These are phyloP conservation scores for Aquilaria agallochum DNA, from an alignment of 441 rosid species.

Conservation along the genomic window DNA sequence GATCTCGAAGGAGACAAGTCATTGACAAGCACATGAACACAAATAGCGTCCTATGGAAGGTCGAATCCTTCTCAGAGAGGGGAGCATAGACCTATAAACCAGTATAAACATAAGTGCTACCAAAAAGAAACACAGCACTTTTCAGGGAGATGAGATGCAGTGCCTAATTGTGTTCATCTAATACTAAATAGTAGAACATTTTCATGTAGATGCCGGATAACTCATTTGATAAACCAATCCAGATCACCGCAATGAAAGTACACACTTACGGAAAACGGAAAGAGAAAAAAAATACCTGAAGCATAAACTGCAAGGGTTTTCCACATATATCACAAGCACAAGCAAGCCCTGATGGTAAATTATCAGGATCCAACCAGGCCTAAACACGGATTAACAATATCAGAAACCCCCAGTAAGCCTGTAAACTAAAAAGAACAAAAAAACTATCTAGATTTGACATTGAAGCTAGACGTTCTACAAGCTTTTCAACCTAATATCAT, in stretches of 20 bases:
- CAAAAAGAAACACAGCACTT: too few relatives aligned
- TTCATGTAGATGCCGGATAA: too few relatives aligned
- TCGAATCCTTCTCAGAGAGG: constrained; percentile 47
- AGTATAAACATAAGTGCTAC: too few relatives aligned
- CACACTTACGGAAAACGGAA: not conserved
- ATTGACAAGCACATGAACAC: constrained; percentile 79
- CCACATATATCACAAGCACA: constrained; percentile 69
- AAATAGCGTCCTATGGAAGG: constrained; percentile 77
- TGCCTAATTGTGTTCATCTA: too few relatives aligned
- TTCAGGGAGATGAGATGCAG: too few relatives aligned
- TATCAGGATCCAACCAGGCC: constrained; percentile 92
- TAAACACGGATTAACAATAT: constrained; percentile 17
- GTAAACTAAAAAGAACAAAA: not conserved
- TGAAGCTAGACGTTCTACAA: too few relatives aligned
- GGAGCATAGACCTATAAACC: constrained; percentile 71
- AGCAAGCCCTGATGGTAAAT: constrained; percentile 66
- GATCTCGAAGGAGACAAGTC: constrained; percentile 86
- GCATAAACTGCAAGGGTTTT: constrained; percentile 70
- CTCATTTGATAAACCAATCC: too few relatives aligned
- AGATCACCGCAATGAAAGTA: too few relatives aligned
- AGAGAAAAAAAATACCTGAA: constrained; percentile 44
- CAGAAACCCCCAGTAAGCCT: not conserved
- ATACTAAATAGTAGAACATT: too few relatives aligned
- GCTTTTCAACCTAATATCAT: too few relatives aligned
- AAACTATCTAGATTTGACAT: not conserved